These are phyloP conservation scores for Lonicera japonica DNA, from an alignment of 129 eudicot genomes.

Conservation along the genomic window DNA sequence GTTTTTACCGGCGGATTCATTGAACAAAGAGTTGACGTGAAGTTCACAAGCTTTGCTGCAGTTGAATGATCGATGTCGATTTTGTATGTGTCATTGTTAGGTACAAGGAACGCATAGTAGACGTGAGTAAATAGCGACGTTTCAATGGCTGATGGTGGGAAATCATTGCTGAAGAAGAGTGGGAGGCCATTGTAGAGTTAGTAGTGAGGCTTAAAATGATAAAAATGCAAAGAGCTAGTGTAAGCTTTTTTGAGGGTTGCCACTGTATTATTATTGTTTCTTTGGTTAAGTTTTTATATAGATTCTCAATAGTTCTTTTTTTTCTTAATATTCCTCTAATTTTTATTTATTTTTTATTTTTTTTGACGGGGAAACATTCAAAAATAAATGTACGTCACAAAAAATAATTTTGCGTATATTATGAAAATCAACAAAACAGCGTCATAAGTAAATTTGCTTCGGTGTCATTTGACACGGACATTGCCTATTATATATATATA, in stretches of 20 bases:
- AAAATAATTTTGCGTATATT: no score
- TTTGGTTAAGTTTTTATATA: no score
- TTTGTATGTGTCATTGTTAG: slow-evolving; percentile 51
- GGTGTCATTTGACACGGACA: no score
- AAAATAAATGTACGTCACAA: no score
- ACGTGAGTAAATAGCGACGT: slow-evolving; percentile 54
- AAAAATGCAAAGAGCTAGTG: slow-evolving; percentile 11
- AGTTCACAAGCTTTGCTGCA: slow-evolving; percentile 42
- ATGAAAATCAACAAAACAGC: no score
- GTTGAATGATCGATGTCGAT: slow-evolving; percentile 35
- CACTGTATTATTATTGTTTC: no score
- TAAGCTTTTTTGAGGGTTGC: slow-evolving; percentile 10
- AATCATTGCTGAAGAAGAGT: slow-evolving; percentile 16
- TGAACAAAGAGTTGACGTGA: slow-evolving; percentile 52
- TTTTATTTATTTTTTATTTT: no score
- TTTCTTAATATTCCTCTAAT: no score
- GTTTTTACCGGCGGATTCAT: slow-evolving; percentile 38
- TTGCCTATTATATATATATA: no score
- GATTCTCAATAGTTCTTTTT: no score
- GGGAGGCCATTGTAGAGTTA: slow-evolving; percentile 15
- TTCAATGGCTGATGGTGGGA: slow-evolving; percentile 49
- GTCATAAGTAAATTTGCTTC: no score
- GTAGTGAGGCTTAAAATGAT: slow-evolving; percentile 17
- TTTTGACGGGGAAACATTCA: no score
- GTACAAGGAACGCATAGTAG: slow-evolving; percentile 61